Base-by-base conservation (phyloP, 116 monocot genomes). In the Trichopus zeylanicus region DNA sequence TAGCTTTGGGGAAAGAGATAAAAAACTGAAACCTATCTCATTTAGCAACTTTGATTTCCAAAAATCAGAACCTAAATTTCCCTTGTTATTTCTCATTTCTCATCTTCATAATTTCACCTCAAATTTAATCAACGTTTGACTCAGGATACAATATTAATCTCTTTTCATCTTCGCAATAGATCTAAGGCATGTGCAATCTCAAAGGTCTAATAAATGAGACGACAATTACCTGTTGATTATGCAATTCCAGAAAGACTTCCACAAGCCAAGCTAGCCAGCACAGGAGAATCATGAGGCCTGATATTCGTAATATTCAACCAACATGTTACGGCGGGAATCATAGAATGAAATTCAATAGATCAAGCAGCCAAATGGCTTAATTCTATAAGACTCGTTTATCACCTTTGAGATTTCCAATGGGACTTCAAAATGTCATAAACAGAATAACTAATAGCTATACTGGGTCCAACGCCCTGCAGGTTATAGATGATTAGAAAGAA, bases 221-320 rank as follows among this genome's bases (percentile, higher is more conserved):
- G 3, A 2, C 21, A 3, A 66, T 1, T 71, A 94, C 94, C 80
- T 65, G 89, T 89, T 35, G 94, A 94, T 47, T 89, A 94, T 55
- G 86, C 89, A 70, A 94, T 70, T 29, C 94, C 94, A 48, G 94
- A 94, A 60, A 86, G 37, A 52, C 89, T 83, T 62, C 94, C 94
- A 67, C 89, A 89, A 56, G 81, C 80, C 70, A 94, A 76, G 62
- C 83, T 86, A 32, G 86, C 66, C 26, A 89, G 48, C 9, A 67
- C 73, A 62, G 58, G 48, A 51, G 86, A 81, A 71, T 94, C 94
- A 31, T 78, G 56, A 51, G 94, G 89, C 75, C 94, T 92, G 74
- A 20, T 29, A n/a, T 53, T 16, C 26, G 51, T 63, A 65, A 3
- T 46, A 60, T 69, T 48, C 23, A 59, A 47, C 56, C 27, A 26